Evolutionary conservation across 768 basidiomycete species (phyloP).

Genomic region (Pleurotus salmoneostramineus): DNA sequence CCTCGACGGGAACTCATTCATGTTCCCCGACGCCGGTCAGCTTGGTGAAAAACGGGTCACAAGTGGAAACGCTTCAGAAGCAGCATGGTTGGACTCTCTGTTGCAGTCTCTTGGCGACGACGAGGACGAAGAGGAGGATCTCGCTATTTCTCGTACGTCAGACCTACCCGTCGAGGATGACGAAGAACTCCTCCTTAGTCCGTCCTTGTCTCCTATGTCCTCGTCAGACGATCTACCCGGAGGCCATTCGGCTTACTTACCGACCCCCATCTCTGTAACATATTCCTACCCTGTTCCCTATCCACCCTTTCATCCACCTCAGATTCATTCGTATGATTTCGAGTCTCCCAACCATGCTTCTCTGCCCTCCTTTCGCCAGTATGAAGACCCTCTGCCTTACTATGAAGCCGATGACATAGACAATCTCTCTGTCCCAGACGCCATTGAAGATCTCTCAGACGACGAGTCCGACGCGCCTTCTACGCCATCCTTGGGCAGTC

Average conservation of each 20-base stretch:
- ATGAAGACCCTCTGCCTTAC: slow-evolving; percentile 61
- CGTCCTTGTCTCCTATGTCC: slow-evolving; percentile 66
- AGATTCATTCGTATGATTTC: slow-evolving; percentile 47
- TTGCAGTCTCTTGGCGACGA: slow-evolving; percentile 71
- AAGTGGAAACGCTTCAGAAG: slow-evolving; percentile 52
- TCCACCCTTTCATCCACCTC: slow-evolving; percentile 56
- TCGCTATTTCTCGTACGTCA: slow-evolving; percentile 36
- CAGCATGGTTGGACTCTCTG: slow-evolving; percentile 79
- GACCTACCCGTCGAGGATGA: slow-evolving; percentile 55
- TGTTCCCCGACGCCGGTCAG: slow-evolving; percentile 75
- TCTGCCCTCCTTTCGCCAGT: slow-evolving; percentile 39
- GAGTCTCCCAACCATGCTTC: slow-evolving; percentile 38
- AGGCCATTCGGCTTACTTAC: slow-evolving; percentile 27
- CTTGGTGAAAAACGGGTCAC: slow-evolving; percentile 34
- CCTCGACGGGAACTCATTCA: slow-evolving; percentile 63
- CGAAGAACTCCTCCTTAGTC: slow-evolving; percentile 59
- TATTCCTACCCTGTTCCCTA: slow-evolving; percentile 63
- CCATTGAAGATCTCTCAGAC: slow-evolving; percentile 82
- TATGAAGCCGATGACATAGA: slow-evolving; percentile 60
- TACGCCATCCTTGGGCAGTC: slow-evolving; percentile 62
- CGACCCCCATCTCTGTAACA: slow-evolving; percentile 40
- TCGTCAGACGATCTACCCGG: slow-evolving; percentile 70
- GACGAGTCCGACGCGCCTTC: slow-evolving; percentile 75
- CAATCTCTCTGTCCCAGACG: slow-evolving; percentile 70
- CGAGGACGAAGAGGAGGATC: slow-evolving; percentile 57